Percentiles rank a stretch among this genome's conserved stretches.
phyloP scores from a whole-genome alignment of 805 yeast genomes.

The Ogataea wickerhamii region DNA sequence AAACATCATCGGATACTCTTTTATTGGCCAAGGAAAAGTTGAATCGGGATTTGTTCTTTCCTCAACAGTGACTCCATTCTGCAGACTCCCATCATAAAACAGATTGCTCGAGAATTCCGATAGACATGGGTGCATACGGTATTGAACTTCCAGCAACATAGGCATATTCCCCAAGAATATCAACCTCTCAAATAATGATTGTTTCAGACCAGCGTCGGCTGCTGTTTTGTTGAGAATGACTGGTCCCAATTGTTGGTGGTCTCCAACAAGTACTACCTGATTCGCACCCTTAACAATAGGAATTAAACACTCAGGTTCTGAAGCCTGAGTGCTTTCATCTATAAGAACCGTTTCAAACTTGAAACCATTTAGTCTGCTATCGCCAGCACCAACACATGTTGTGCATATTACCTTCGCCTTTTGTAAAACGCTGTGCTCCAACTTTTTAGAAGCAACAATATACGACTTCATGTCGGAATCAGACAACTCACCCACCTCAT shows the following conservation, averaged over 20 bases:
- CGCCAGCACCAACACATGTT: slow-evolving; percentile 93
- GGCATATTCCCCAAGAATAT: slow-evolving; percentile 81
- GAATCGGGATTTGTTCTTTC: slow-evolving; percentile 55
- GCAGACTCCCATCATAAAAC: slow-evolving; percentile 90
- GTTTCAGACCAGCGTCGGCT: slow-evolving; percentile 80
- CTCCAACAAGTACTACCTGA: slow-evolving; percentile 86
- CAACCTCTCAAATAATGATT: slow-evolving; percentile 83
- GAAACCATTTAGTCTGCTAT: slow-evolving; percentile 50
- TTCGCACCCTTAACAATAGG: slow-evolving; percentile 88
- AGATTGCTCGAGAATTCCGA: slow-evolving; percentile 86
- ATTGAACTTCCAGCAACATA: slow-evolving; percentile 83
- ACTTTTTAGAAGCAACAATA: slow-evolving; percentile 37
- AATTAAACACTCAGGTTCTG: slow-evolving; percentile 87
- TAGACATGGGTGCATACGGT: slow-evolving; percentile 89
- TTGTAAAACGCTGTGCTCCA: slow-evolving; percentile 49
- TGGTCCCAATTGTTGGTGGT: slow-evolving; percentile 94
- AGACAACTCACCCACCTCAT: slow-evolving; percentile 67
- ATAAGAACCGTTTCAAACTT: slow-evolving; percentile 76
- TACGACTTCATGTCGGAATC: slow-evolving; percentile 47
- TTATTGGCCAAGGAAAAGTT: slow-evolving; percentile 89
- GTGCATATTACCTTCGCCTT: slow-evolving; percentile 78
- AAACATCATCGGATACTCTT: slow-evolving; percentile 87
- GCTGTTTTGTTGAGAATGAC: slow-evolving; percentile 78
- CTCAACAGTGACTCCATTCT: slow-evolving; percentile 83
- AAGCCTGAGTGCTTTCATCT: slow-evolving; percentile 92